Conservation (phyloP, 2,329 filamentous ascomycete genomes). For the Chrysoporthe puriensis region DNA sequence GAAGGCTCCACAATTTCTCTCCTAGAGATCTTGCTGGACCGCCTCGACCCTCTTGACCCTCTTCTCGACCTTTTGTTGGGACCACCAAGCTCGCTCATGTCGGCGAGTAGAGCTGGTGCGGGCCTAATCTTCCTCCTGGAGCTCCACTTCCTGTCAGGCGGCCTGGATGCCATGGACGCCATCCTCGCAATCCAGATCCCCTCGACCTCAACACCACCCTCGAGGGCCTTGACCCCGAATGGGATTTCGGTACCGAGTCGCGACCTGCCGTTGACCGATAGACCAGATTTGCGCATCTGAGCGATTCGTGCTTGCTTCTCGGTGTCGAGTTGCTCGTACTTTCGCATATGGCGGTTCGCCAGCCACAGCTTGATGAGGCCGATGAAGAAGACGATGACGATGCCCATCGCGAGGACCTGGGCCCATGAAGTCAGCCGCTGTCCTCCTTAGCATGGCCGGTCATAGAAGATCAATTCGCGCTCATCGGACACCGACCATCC, state of each 20-base stretch:
- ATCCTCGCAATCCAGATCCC: slow-evolving; percentile 76
- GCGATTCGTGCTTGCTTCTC: slow-evolving; percentile 60
- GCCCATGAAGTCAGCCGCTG: neutral
- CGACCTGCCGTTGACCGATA: slow-evolving; percentile 42
- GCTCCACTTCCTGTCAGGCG: slow-evolving; percentile 27
- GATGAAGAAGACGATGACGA: slow-evolving; percentile 69
- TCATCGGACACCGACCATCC: no score
- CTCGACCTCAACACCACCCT: slow-evolving; percentile 81
- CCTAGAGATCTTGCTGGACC: slow-evolving; percentile 22
- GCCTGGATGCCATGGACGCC: slow-evolving; percentile 40
- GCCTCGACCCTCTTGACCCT: slow-evolving; percentile 15
- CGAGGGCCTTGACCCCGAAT: slow-evolving; percentile 84
- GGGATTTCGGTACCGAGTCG: slow-evolving; percentile 63
- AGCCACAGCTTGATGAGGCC: slow-evolving; percentile 71
- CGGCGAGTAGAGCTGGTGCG: slow-evolving; percentile 16
- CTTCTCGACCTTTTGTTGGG: slow-evolving; percentile 9
- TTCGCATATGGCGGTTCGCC: slow-evolving; percentile 58
- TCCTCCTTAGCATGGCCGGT: neutral
- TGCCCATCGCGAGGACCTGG: slow-evolving; percentile 73
- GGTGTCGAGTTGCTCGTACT: slow-evolving; percentile 67
- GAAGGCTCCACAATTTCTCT: slow-evolving; percentile 22
- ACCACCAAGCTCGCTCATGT: slow-evolving; percentile 8
- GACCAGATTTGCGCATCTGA: slow-evolving; percentile 60
- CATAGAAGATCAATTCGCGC: neutral
- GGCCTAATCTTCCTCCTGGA: slow-evolving; percentile 25